A percentile compares a stretch with the other conserved stretches of the same genome.
phyloP scores from a whole-genome alignment of 345 rosid species.

The Moringa oleifera region DNA sequence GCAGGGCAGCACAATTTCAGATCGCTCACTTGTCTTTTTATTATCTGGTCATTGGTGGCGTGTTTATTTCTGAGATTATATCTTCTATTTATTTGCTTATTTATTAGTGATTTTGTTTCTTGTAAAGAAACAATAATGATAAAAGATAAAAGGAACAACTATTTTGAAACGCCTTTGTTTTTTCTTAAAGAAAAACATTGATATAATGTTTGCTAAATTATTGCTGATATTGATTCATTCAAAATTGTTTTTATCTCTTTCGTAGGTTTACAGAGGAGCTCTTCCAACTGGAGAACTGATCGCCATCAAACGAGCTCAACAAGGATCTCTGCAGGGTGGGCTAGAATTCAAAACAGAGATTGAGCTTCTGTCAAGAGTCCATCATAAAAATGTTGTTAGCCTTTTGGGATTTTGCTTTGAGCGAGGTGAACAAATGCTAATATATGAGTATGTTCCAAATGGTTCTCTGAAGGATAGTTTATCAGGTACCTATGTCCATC shows the following conservation, averaged over 20 bases:
- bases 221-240: neutral
- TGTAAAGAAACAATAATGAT: too few species aligned
- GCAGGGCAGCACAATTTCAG: too few species aligned
- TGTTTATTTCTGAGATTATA: too few species aligned
- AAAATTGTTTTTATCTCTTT: neutral
- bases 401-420: slow-evolving; percentile 75
- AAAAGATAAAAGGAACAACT: too few species aligned
- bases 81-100: too few species aligned
- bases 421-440: slow-evolving; percentile 63
- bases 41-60: too few species aligned
- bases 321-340: slow-evolving; percentile 82
- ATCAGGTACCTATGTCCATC: slow-evolving; percentile 43
- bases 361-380: slow-evolving; percentile 86
- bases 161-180: too few species aligned
- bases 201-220: neutral
- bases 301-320: slow-evolving; percentile 81
- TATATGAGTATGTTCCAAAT: slow-evolving; percentile 68
- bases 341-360: slow-evolving; percentile 80
- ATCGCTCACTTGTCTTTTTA: too few species aligned
- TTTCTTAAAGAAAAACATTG: too few species aligned
- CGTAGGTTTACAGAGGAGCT: slow-evolving; percentile 70
- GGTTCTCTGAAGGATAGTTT: slow-evolving; percentile 59
- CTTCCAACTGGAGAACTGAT: slow-evolving; percentile 48
- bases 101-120: too few species aligned
- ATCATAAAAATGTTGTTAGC: slow-evolving; percentile 71